These are phyloP conservation scores for Mesembryanthemum crystallinum DNA, from an alignment of 148 eudicot genomes.

Conservation along the genomic window DNA sequence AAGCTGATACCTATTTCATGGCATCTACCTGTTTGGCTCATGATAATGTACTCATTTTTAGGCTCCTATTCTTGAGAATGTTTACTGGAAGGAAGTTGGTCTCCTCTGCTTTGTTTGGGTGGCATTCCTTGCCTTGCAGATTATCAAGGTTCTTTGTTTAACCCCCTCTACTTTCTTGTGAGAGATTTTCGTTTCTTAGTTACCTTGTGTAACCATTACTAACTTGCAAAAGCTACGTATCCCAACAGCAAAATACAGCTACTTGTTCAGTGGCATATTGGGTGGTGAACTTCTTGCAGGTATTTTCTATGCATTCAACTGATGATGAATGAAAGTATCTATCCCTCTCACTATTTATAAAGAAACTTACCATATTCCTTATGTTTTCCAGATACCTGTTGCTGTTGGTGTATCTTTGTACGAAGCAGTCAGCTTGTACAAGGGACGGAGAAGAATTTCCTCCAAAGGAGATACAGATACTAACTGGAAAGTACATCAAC, in stretches of 20 bases:
- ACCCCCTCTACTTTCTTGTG: not conserved
- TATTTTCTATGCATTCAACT: conserved; percentile 19
- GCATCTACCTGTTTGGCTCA: not conserved
- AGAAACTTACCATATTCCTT: not conserved
- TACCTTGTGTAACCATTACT: not conserved
- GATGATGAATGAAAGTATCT: too few relatives aligned
- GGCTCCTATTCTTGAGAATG: conserved; percentile 64
- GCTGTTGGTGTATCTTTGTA: conserved; percentile 61
- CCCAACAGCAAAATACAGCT: conserved; percentile 52
- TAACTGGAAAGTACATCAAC: conserved; percentile 50
- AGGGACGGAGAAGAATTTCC: conserved; percentile 59
- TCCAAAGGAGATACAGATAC: conserved; percentile 53
- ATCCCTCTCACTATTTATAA: not conserved
- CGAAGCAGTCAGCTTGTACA: conserved; percentile 70
- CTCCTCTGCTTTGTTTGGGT: conserved; percentile 80
- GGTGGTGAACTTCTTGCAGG: conserved; percentile 81
- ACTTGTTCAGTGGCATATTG: conserved; percentile 69
- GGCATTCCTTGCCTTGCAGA: conserved; percentile 69
- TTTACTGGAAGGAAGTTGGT: conserved; percentile 81
- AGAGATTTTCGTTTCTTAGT: not conserved
- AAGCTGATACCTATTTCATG: not conserved
- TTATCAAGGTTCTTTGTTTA: conserved; percentile 49
- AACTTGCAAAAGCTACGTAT: conserved; percentile 1
- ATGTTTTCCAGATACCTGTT: conserved; percentile 64
- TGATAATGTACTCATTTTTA: conserved; percentile 23